Conservation (phyloP, 1,139 yeast genomes). For the Wickerhamomyces sp. region DNA sequence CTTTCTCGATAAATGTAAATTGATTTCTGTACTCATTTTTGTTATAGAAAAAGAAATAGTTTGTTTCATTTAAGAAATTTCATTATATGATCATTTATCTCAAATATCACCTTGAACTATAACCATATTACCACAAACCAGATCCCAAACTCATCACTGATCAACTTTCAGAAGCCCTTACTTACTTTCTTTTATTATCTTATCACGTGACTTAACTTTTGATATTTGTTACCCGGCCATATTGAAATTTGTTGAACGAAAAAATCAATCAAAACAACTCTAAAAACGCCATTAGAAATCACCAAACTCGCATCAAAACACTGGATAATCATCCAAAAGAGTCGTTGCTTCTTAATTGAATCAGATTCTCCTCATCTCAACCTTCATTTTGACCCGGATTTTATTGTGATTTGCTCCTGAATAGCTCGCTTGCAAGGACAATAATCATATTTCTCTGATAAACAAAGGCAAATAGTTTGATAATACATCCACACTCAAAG, state of each 20-base stretch:
- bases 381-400: not conserved
- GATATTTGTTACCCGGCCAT: not conserved
- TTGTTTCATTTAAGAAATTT: too few species aligned
- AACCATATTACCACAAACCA: too few species aligned
- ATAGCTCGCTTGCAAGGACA: too few species aligned
- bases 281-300: not conserved
- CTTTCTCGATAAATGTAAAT: too few species aligned
- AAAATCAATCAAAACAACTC: not conserved
- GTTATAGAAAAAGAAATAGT: too few species aligned
- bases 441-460: too few species aligned
- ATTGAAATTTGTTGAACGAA: not conserved
- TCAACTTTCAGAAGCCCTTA: too few species aligned
- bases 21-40: too few species aligned
- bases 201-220: not conserved
- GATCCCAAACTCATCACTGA: too few species aligned
- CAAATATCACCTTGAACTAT: too few species aligned
- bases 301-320: not conserved
- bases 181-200: not conserved
- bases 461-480: not conserved
- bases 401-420: not conserved
- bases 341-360: conserved; percentile 3
- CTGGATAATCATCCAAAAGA: not conserved
- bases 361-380: conserved; percentile 1
- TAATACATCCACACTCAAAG: not conserved
- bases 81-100: too few species aligned